These are phyloP conservation scores for Venturia pyrina DNA, from an alignment of 2,329 filamentous ascomycete genomes.

Conservation along the genomic window DNA sequence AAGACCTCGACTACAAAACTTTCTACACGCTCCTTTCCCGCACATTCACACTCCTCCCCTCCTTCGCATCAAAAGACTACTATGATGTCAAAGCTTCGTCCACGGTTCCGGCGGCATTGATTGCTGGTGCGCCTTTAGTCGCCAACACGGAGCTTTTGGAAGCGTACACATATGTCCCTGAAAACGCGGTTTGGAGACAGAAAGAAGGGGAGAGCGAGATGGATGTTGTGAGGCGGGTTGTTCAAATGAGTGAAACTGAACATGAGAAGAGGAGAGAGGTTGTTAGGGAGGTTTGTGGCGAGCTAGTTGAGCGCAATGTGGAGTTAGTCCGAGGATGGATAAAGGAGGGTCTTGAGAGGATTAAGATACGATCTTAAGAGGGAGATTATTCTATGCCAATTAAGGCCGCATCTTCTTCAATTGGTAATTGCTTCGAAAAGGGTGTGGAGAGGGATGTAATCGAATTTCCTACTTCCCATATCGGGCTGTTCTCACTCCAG, in stretches of 20 bases:
- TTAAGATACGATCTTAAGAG: background rate
- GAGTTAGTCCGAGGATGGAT: slow-evolving; percentile 10
- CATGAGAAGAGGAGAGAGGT: slow-evolving; percentile 22
- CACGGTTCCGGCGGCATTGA: slow-evolving; percentile 20
- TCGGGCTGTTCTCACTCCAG: too few relatives aligned
- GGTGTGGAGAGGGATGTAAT: too few relatives aligned
- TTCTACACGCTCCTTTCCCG: slow-evolving; percentile 21
- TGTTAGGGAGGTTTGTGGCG: background rate
- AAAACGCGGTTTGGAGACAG: slow-evolving; percentile 20
- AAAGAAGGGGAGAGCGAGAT: slow-evolving; percentile 19
- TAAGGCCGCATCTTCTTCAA: too few relatives aligned
- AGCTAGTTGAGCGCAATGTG: slow-evolving; percentile 10
- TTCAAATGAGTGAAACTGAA: slow-evolving; percentile 35
- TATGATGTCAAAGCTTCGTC: slow-evolving; percentile 20
- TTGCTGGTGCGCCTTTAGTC: slow-evolving; percentile 20
- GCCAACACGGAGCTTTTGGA: slow-evolving; percentile 18
- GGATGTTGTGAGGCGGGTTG: slow-evolving; percentile 20
- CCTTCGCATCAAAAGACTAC: slow-evolving; percentile 20
- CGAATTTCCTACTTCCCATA: too few relatives aligned
- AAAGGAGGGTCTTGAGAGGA: background rate
- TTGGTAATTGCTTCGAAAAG: too few relatives aligned
- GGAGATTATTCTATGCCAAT: too few relatives aligned
- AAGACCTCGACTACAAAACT: slow-evolving; percentile 19
- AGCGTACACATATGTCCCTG: slow-evolving; percentile 19
- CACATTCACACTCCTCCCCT: slow-evolving; percentile 20